Evolutionary conservation across 345 rosid species (phyloP).

Genomic region (Eucalyptus pauciflora): DNA sequence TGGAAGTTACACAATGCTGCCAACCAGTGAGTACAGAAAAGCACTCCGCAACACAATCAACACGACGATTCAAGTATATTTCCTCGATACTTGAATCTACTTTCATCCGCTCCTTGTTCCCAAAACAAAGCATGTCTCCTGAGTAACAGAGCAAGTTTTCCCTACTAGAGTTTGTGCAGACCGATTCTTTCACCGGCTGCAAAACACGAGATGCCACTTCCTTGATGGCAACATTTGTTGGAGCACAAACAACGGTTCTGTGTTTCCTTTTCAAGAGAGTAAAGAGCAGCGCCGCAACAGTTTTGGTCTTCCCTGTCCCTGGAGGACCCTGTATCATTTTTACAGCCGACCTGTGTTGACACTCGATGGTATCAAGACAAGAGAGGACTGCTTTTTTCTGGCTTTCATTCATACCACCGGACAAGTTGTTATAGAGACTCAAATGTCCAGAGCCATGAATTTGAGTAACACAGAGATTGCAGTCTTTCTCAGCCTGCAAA

Average conservation of each 20-base stretch:
- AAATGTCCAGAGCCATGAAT: neutral
- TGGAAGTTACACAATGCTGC: neutral
- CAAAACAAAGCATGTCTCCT: constrained; percentile 9
- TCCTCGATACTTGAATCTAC: neutral
- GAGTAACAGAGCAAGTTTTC: neutral
- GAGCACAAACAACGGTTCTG: constrained; percentile 10
- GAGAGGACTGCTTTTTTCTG: neutral
- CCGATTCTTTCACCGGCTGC: neutral
- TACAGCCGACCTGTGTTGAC: neutral
- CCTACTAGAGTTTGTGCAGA: neutral
- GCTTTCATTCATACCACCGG: neutral
- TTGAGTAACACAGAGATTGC: neutral
- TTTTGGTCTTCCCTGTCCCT: constrained; percentile 12
- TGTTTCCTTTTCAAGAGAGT: neutral
- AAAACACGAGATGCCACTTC: constrained; percentile 10
- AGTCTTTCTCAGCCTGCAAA: neutral
- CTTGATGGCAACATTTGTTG: constrained; percentile 3
- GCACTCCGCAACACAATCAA: constrained; percentile 1
- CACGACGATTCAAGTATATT: constrained; percentile 8
- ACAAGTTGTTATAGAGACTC: neutral
- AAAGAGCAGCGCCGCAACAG: neutral
- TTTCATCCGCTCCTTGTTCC: neutral
- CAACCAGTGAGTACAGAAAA: constrained; percentile 2
- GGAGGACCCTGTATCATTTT: constrained; percentile 17
- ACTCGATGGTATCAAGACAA: neutral